Conservation (phyloP, 2,329 filamentous ascomycete genomes). For the Calonectria leucothoes region DNA sequence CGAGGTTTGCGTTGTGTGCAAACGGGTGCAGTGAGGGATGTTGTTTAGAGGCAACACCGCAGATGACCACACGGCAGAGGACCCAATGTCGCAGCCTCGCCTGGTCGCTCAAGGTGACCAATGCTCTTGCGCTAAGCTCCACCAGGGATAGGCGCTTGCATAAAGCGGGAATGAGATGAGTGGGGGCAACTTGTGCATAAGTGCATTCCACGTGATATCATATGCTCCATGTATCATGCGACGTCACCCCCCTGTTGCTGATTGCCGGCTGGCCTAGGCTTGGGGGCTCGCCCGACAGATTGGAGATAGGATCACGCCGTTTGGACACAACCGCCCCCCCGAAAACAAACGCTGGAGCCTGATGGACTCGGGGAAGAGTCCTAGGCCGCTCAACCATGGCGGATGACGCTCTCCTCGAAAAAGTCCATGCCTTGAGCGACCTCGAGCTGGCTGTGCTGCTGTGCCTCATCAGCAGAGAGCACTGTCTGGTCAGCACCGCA, state of each 20-base stretch:
- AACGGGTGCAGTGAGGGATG: constrained; percentile 21
- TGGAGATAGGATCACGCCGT: constrained; percentile 18
- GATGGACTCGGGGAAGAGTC: constrained; percentile 40
- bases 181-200: constrained; percentile 32
- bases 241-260: constrained; percentile 27
- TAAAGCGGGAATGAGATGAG: constrained; percentile 28
- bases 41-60: constrained; percentile 37
- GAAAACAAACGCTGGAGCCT: constrained; percentile 24
- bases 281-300: background rate
- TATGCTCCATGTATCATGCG: constrained; percentile 38
- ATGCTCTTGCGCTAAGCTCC: constrained; percentile 30
- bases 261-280: background rate
- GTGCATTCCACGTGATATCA: constrained; percentile 46
- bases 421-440: constrained; percentile 84
- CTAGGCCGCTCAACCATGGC: constrained; percentile 62
- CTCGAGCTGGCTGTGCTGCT: constrained; percentile 88
- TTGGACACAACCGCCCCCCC: background rate
- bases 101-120: constrained; percentile 40
- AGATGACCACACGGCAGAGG: constrained; percentile 34
- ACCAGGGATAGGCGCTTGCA: constrained; percentile 42
- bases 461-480: constrained; percentile 83
- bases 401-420: constrained; percentile 70
- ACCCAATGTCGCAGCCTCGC: constrained; percentile 45
- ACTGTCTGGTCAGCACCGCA: constrained; percentile 87
- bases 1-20: constrained; percentile 8